Evolutionary conservation across 257 asterid genomes (phyloP), one percentile per base, ranked within the genome.

Genomic region (Solanum infundibuliforme): DNA sequence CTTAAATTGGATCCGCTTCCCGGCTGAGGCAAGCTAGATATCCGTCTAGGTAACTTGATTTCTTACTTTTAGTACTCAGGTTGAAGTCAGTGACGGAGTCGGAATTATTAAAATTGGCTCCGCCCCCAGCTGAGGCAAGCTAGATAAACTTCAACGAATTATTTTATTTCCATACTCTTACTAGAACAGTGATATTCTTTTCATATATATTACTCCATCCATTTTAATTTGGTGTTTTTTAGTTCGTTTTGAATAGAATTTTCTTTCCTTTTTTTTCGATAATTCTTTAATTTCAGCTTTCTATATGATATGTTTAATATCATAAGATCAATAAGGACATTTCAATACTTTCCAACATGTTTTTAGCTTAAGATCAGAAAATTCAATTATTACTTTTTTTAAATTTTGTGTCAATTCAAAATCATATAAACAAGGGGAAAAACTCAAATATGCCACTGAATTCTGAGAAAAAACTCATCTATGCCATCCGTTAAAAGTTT

Each of bases 1-100:
- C 23, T 52, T 52, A 16, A 52, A 1, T 16, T 52, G 60, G 60
- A 16, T 52, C 60, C 60, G 23, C 60, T 52, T 0, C 21, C 60
- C 1, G 8, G 4, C 60, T 52, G 23, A 52, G 62, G n/a, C n/a
- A 52, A 52, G 9, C 62, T 16, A 52, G 23, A 52, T 52, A 16
- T 52, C 62, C 4, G 1, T 52, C 23, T 6, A 52, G 62, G 97
- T 94, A 36, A 12, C 46, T 34, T 31, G 23, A 25, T 86, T 25
- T 21, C 18, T 13, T 52, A 52, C 18, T 66, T 58, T 58, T 18
- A 58, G 4, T 62, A 62, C 5, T 66, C 10, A 10, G 69, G 29
- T 8, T 10, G 69, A 48, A 48, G 21, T 48, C 18, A 5, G 65
- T 55, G 65, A 23, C n/a, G 0, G n/a, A 52, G 23, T 52, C 62